A percentile compares a stretch with the other conserved stretches of the same genome.
These are phyloP conservation scores for Pythium utonaiense DNA, from an alignment of 352 stramenopile genomes.

Conservation along the genomic window DNA sequence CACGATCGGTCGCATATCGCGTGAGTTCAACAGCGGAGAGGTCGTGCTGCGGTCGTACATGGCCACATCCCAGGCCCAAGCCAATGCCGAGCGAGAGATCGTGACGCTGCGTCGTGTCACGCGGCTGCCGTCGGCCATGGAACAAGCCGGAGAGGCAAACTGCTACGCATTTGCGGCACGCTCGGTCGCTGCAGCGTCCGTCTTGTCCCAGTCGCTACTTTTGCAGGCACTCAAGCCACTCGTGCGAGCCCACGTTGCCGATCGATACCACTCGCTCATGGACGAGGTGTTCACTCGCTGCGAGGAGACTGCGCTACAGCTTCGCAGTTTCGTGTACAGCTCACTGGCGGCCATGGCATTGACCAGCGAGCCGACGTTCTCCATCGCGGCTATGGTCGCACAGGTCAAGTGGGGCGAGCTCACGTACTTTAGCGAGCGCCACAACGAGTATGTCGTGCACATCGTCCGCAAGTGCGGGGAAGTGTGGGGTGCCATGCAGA, in stretches of 20 bases:
- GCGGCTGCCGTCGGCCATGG: conserved; percentile 36
- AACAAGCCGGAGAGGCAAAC: conserved; percentile 49
- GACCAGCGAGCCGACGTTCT: conserved; percentile 30
- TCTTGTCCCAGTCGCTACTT: conserved; percentile 55
- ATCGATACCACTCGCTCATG: conserved; percentile 64
- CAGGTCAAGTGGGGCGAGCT: conserved; percentile 62
- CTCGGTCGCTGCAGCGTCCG: conserved; percentile 59
- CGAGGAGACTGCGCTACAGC: conserved; percentile 40
- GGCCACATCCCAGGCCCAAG: conserved; percentile 1
- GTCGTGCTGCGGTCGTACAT: conserved; percentile 16
- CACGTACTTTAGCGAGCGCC: conserved; percentile 55
- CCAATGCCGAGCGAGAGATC: conserved; percentile 20
- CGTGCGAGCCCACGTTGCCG: conserved; percentile 58
- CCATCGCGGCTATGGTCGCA: conserved; percentile 39
- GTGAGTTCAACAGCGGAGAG: conserved; percentile 18
- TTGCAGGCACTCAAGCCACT: conserved; percentile 64
- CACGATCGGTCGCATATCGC: conserved; percentile 8
- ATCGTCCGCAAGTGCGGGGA: conserved; percentile 82
- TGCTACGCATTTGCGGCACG: conserved; percentile 60
- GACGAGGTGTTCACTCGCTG: conserved; percentile 65
- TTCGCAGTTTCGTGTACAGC: conserved; percentile 63
- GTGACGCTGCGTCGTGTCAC: conserved; percentile 57
- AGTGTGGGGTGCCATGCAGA: conserved; percentile 69
- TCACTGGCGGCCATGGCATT: conserved; percentile 42
- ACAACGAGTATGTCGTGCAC: conserved; percentile 78